These are phyloP conservation scores for Haplosporangium sp. DNA, from an alignment of 371 early-diverging fungal species.

Conservation along the genomic window DNA sequence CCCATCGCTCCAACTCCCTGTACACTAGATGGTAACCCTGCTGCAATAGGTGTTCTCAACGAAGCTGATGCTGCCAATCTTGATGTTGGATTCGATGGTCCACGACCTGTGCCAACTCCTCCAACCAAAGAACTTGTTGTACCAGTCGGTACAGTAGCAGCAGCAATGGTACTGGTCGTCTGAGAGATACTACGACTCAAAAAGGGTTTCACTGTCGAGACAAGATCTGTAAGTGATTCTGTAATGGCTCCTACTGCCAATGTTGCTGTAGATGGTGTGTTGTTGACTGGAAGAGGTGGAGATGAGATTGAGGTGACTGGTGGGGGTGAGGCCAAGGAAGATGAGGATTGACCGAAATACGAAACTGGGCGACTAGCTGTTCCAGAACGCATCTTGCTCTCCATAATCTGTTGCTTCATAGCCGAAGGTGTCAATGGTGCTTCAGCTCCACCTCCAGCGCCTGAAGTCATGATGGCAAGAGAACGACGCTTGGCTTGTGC, in stretches of 20 bases:
- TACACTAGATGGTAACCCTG: slow-evolving; percentile 41
- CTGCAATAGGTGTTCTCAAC: slow-evolving; percentile 51
- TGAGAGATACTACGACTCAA: slow-evolving; percentile 33
- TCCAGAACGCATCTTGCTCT: slow-evolving; percentile 23
- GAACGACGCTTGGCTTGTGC: slow-evolving; percentile 27
- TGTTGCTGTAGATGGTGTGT: slow-evolving; percentile 12
- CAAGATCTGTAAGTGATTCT: slow-evolving; percentile 41
- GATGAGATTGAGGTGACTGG: slow-evolving; percentile 3
- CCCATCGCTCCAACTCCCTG: slow-evolving; percentile 45
- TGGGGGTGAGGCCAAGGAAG: neutral
- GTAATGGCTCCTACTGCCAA: slow-evolving; percentile 19
- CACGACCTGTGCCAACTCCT: slow-evolving; percentile 33
- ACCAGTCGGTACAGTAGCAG: neutral
- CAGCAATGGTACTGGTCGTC: neutral
- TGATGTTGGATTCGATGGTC: slow-evolving; percentile 32
- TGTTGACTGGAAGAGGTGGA: slow-evolving; percentile 4
- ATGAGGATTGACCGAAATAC: neutral
- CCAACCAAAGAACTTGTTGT: slow-evolving; percentile 23
- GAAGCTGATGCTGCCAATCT: slow-evolving; percentile 40
- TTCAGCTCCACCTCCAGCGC: slow-evolving; percentile 5
- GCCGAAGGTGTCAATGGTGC: slow-evolving; percentile 38
- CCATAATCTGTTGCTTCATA: slow-evolving; percentile 43
- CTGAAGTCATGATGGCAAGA: slow-evolving; percentile 22
- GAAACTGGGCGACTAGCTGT: neutral
- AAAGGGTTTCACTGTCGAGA: slow-evolving; percentile 42